phyloP scores from a whole-genome alignment of 768 basidiomycete genomes.

The Udeniomyces megalosporus region DNA sequence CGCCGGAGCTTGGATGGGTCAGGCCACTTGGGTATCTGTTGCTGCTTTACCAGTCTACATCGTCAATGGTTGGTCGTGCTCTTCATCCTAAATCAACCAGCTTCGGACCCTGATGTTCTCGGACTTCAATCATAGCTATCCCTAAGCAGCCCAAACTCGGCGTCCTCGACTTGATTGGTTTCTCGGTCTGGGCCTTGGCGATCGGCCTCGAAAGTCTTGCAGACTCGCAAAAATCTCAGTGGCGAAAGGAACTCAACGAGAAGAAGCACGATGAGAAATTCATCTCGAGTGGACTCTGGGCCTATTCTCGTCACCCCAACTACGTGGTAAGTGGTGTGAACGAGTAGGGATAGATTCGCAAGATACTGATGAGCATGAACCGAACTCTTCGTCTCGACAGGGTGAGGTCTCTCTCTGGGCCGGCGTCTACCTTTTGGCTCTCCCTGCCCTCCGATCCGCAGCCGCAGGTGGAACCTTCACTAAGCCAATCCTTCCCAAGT shows the following conservation, averaged over 20 bases:
- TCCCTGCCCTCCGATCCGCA: constrained; percentile 27
- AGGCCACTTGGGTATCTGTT: constrained; percentile 46
- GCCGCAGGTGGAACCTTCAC: not conserved
- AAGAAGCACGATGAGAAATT: constrained; percentile 57
- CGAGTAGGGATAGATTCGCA: too few species aligned
- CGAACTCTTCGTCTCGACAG: constrained; percentile 22
- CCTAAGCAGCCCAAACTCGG: constrained; percentile 44
- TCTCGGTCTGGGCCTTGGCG: constrained; percentile 42
- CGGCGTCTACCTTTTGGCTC: constrained; percentile 47
- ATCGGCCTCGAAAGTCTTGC: constrained; percentile 48
- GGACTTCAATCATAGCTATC: constrained; percentile 35
- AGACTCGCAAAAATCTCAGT: constrained; percentile 45
- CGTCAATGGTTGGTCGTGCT: constrained; percentile 20
- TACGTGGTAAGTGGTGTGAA: constrained; percentile 31
- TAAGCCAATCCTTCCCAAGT: constrained; percentile 32
- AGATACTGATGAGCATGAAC: too few species aligned
- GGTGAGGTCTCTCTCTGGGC: constrained; percentile 56
- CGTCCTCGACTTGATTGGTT: constrained; percentile 39
- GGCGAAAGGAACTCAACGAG: constrained; percentile 43
- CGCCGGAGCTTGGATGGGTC: constrained; percentile 43
- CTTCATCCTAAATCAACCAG: not conserved
- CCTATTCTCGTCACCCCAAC: constrained; percentile 57
- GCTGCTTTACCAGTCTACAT: constrained; percentile 56
- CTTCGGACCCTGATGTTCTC: not conserved
- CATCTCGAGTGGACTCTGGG: constrained; percentile 53